Conservation (phyloP, 805 yeast species). For the Candida michaelii region DNA sequence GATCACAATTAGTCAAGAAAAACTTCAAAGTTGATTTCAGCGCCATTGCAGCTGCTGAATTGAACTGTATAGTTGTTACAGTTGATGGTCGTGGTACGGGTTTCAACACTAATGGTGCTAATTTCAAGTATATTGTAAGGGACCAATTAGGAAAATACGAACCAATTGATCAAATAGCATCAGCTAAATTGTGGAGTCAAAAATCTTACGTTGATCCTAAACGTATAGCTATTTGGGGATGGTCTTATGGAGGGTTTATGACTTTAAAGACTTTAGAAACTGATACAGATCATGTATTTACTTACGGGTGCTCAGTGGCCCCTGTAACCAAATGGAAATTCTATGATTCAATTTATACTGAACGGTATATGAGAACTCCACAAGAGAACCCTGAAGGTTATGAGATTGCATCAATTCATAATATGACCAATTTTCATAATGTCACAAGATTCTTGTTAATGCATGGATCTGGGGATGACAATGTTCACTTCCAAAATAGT, state of each 20-base stretch:
- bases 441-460: conserved; percentile 71
- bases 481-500: conserved; percentile 92
- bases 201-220: conserved; percentile 61
- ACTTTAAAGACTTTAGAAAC: conserved; percentile 86
- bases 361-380: conserved; percentile 90
- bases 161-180: conserved; percentile 81
- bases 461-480: conserved; percentile 98
- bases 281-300: conserved; percentile 73
- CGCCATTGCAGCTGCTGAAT: conserved; percentile 71
- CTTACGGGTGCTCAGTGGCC: conserved; percentile 92
- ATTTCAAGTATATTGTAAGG: conserved; percentile 74
- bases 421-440: conserved; percentile 56
- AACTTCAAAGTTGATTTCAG: conserved; percentile 64
- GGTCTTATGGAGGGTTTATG: conserved; percentile 97
- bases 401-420: conserved; percentile 50
- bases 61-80: conserved; percentile 84
- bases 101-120: conserved; percentile 61
- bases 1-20: conserved; percentile 77
- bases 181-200: conserved; percentile 70
- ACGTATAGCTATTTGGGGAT: conserved; percentile 90
- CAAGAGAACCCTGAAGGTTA: conserved; percentile 66
- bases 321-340: conserved; percentile 95
- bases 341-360: conserved; percentile 93
- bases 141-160: conserved; percentile 82
- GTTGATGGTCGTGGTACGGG: conserved; percentile 99